phyloP scores from a whole-genome alignment of 768 basidiomycete genomes.

The Tylopilus vinaceipallidus region DNA sequence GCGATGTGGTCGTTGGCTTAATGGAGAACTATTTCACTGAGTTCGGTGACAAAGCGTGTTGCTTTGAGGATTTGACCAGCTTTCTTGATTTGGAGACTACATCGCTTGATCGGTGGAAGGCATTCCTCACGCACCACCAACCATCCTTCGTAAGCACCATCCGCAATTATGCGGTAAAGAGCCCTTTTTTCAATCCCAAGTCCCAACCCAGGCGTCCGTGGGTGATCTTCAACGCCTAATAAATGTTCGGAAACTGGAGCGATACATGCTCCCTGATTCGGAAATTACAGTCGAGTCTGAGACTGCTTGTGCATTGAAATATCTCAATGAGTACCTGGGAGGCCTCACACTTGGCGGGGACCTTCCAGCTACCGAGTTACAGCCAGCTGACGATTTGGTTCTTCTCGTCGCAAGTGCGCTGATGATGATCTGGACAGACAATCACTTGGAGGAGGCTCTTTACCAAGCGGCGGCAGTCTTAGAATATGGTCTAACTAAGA shows the following conservation, averaged over 20 bases:
- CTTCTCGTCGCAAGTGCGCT: slow-evolving; percentile 70
- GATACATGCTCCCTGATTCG: slow-evolving; percentile 50
- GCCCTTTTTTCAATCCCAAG: slow-evolving; percentile 17
- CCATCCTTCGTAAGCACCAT: slow-evolving; percentile 45
- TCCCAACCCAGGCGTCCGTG: slow-evolving; percentile 41
- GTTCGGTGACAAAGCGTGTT: slow-evolving; percentile 81
- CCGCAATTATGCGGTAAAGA: slow-evolving; percentile 6
- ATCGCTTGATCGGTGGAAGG: slow-evolving; percentile 48
- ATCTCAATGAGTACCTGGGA: slow-evolving; percentile 60
- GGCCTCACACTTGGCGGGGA: slow-evolving; percentile 64
- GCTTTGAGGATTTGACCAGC: slow-evolving; percentile 80
- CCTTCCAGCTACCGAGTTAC: slow-evolving; percentile 74
- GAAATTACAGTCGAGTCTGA: slow-evolving; percentile 61
- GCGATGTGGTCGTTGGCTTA: slow-evolving; percentile 41
- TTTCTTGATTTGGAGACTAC: slow-evolving; percentile 54
- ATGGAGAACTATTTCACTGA: slow-evolving; percentile 67
- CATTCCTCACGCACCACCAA: slow-evolving; percentile 49
- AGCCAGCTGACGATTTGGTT: slow-evolving; percentile 83
- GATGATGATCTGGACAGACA: slow-evolving; percentile 60
- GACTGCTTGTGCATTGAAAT: slow-evolving; percentile 46
- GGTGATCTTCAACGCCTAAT: slow-evolving; percentile 64
- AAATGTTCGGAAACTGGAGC: slow-evolving; percentile 73
- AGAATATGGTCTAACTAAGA: slow-evolving; percentile 69
- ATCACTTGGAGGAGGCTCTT: slow-evolving; percentile 55
- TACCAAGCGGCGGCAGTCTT: slow-evolving; percentile 62